Conservation (phyloP, 768 basidiomycete genomes). For the Mrakia gelida region DNA sequence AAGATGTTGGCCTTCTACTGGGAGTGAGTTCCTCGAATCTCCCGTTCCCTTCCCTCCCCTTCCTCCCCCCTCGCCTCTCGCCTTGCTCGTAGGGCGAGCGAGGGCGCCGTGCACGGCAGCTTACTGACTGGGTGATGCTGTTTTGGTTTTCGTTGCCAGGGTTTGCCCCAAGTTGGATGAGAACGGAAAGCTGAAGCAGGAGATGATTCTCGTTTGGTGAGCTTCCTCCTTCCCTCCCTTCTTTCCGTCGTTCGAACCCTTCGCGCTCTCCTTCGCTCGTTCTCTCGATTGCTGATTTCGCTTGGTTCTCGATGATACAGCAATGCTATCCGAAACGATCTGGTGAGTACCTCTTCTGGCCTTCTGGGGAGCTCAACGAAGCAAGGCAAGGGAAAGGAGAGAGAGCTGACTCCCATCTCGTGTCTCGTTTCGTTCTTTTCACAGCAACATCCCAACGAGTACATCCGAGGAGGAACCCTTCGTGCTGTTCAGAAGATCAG, state of each 20-base stretch:
- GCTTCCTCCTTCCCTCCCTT: slow-evolving; percentile 44
- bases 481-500: slow-evolving; percentile 94
- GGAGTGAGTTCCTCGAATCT: slow-evolving; percentile 40
- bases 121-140: background rate
- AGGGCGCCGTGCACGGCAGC: too few species aligned
- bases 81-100: background rate
- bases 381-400: background rate
- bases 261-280: background rate
- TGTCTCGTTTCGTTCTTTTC: background rate
- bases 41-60: background rate
- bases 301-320: slow-evolving; percentile 47
- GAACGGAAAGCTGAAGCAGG: slow-evolving; percentile 94
- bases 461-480: slow-evolving; percentile 95
- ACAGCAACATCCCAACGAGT: slow-evolving; percentile 99
- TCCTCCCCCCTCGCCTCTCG: background rate
- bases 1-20: slow-evolving; percentile 63
- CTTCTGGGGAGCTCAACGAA: background rate
- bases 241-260: background rate
- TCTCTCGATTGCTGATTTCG: background rate
- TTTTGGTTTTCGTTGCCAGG: slow-evolving; percentile 47
- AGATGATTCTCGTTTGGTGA: slow-evolving; percentile 98
- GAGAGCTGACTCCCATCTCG: slow-evolving; percentile 7
- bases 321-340: slow-evolving; percentile 95
- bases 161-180: slow-evolving; percentile 96
- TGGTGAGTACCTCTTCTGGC: slow-evolving; percentile 55